These are phyloP conservation scores for Cyberlindnera samutprakarnensis DNA, from an alignment of 805 yeast genomes.

Conservation along the genomic window DNA sequence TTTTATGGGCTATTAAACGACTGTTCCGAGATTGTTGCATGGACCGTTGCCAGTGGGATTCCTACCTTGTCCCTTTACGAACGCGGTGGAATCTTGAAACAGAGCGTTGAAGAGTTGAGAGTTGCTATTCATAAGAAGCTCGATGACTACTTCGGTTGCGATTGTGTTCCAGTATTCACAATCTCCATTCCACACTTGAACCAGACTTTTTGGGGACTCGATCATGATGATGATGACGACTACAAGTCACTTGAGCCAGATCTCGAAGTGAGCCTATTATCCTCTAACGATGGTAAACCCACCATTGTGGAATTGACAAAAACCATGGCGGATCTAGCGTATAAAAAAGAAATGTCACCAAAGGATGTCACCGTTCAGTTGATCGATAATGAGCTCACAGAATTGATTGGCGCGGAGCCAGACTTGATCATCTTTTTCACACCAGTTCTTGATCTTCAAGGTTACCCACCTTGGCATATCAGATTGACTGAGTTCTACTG, in stretches of 20 bases:
- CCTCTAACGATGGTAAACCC: slow-evolving; percentile 79
- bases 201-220: slow-evolving; percentile 34
- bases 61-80: slow-evolving; percentile 70
- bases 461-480: slow-evolving; percentile 97
- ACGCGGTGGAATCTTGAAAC: slow-evolving; percentile 59
- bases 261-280: slow-evolving; percentile 58
- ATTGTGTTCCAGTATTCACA: slow-evolving; percentile 52
- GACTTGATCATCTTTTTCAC: slow-evolving; percentile 80
- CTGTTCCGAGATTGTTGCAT: slow-evolving; percentile 69
- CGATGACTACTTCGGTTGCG: slow-evolving; percentile 66
- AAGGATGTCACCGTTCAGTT: slow-evolving; percentile 67
- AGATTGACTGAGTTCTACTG: slow-evolving; percentile 85
- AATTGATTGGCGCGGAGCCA: slow-evolving; percentile 86
- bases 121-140: slow-evolving; percentile 51
- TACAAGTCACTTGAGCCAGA: slow-evolving; percentile 32
- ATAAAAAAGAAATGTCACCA: slow-evolving; percentile 48
- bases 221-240: slow-evolving; percentile 26
- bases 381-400: slow-evolving; percentile 65
- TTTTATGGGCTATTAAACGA: slow-evolving; percentile 72
- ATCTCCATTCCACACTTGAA: slow-evolving; percentile 66
- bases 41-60: slow-evolving; percentile 90
- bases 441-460: slow-evolving; percentile 83
- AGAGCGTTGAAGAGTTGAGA: slow-evolving; percentile 46
- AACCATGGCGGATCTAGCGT: slow-evolving; percentile 73
- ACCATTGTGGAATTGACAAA: slow-evolving; percentile 83